phyloP scores from a whole-genome alignment of 805 yeast genomes.

The Suhomyces tanzawaensis region DNA sequence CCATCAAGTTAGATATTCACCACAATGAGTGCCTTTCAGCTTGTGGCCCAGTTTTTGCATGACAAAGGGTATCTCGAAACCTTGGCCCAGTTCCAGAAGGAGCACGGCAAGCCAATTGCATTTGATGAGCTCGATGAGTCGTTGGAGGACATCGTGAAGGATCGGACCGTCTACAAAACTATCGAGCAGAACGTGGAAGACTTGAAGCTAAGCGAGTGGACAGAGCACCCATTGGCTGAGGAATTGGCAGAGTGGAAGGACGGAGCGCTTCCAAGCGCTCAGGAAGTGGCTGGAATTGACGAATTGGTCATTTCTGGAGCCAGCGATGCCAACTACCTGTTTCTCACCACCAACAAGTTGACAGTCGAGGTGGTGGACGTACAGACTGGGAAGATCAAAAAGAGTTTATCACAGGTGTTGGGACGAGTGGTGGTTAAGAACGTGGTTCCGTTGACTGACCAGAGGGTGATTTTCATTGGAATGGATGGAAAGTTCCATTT shows the following conservation, averaged over 20 bases:
- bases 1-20: too few species aligned
- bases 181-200: constrained; percentile 7
- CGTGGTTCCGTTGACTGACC: constrained; percentile 19
- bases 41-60: constrained; percentile 60
- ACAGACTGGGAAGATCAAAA: constrained; percentile 9
- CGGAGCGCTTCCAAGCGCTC: constrained; percentile 27
- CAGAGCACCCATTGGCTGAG: constrained; percentile 2
- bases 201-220: constrained; percentile 5
- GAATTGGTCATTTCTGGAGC: constrained; percentile 26
- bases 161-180: constrained; percentile 29
- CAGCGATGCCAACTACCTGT: constrained; percentile 5
- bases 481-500: constrained; percentile 49
- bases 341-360: constrained; percentile 9
- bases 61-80: constrained; percentile 48
- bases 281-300: constrained; percentile 10
- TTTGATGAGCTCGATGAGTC: constrained; percentile 20
- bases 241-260: constrained; percentile 25
- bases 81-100: constrained; percentile 46
- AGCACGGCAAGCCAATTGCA: constrained; percentile 36
- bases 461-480: constrained; percentile 42
- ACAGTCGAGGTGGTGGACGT: constrained; percentile 19
- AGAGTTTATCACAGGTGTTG: constrained; percentile 4
- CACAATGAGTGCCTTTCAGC: constrained; percentile 8
- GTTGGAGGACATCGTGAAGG: constrained; percentile 38
- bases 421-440: constrained; percentile 35